Evolutionary conservation across 768 basidiomycete species (phyloP).

Genomic region (Suillus discolor): DNA sequence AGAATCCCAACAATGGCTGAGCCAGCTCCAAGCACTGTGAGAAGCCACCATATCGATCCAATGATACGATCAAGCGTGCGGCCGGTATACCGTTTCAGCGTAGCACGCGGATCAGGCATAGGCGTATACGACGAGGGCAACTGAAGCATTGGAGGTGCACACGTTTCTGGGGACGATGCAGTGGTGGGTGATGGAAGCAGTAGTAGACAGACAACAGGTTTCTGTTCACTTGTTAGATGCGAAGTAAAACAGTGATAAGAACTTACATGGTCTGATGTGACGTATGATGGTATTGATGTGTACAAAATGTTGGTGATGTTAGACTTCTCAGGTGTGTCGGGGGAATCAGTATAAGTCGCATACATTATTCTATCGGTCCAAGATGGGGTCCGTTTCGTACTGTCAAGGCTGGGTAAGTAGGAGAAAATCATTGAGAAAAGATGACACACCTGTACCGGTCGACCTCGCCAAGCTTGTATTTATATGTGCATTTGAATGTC

Average conservation of each 20-base stretch:
- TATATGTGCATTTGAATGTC: constrained; percentile 90
- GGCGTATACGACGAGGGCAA: constrained; percentile 57
- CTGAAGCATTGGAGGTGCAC: constrained; percentile 43
- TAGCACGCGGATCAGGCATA: constrained; percentile 53
- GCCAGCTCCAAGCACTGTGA: constrained; percentile 78
- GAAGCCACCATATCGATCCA: constrained; percentile 78
- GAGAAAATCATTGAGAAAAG: constrained; percentile 4
- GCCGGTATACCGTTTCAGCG: constrained; percentile 65
- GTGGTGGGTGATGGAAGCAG: constrained; percentile 47
- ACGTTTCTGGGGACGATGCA: constrained; percentile 27
- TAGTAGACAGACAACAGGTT: constrained; percentile 83
- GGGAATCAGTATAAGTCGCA: constrained; percentile 70
- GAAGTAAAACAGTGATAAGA: not conserved
- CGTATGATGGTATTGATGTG: constrained; percentile 80
- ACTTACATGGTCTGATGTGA: constrained; percentile 87
- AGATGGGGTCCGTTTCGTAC: constrained; percentile 74
- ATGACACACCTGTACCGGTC: constrained; percentile 74
- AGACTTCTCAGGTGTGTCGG: constrained; percentile 50
- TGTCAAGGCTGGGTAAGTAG: constrained; percentile 25
- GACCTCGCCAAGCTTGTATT: constrained; percentile 79
- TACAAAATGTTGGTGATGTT: constrained; percentile 70
- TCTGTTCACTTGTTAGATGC: constrained; percentile 44
- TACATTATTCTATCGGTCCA: constrained; percentile 96
- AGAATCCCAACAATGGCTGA: constrained; percentile 68
- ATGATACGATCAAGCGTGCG: constrained; percentile 69